Evolutionary conservation across 169 alveolate species (phyloP), one percentile per base, ranked within the genome.

Genomic region (Babesia bovis): DNA sequence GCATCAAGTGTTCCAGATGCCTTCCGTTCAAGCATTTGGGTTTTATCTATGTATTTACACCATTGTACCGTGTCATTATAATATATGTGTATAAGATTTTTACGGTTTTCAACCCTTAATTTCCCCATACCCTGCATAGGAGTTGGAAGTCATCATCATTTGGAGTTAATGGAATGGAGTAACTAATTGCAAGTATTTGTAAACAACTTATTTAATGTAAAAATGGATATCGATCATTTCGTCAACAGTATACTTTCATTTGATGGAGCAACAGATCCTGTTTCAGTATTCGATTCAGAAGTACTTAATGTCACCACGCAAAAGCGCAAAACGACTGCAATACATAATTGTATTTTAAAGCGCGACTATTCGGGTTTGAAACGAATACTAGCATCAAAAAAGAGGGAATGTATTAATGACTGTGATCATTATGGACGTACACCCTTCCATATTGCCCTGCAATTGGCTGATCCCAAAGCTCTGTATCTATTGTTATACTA

Each of bases 381-480:
- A 56, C 68, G 70, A 1, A 81, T 81, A 12, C 55, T 81, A 4
- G n/a, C 81, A 1, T 75, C 75, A 32, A 61, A 41, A 35, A 69
- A 66, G 38, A 50, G 88, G 70, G 88, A 81, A n/a, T 3, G 57
- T 15, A 9, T 81, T 10, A 81, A 81, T 28, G 88, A 81, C 49
- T 55, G 59, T 26, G 88, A 81, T 45, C 83, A 81, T 58, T 69
- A 41, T 25, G 88, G 88, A 25, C 72, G 88, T 36, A 81, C 75
- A 17, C 59, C 88, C 17, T 38, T 81, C 30, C 88, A 81, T 17
- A 65, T 81, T 15, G 84, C 88, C 13, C 40, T 81, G 45, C 88
- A 70, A 25, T 35, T 36, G 42, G 88, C 88, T 1, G 65, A 61
- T 42, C 84, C 88, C 17, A 81, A 81, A 57, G 84, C 88, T 7